phyloP scores from a whole-genome alignment of 176 grass and related monocot genomes.

The Tillandsia leiboldiana region DNA sequence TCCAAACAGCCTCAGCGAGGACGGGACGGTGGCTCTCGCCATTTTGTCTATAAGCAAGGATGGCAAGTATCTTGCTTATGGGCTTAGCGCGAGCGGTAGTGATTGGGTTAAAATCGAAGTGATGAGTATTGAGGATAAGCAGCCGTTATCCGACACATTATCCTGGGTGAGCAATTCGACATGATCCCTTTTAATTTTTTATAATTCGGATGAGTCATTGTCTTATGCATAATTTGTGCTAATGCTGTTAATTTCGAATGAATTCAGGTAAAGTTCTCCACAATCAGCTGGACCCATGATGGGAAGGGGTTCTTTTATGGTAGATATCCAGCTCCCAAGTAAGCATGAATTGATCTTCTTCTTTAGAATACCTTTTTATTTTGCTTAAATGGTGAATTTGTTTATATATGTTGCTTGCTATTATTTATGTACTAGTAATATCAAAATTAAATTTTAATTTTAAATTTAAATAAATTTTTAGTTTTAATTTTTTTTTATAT shows the following conservation, averaged over 20 bases:
- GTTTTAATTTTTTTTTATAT: no score
- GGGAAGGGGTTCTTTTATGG: constrained; percentile 89
- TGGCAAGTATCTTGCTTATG: constrained; percentile 79
- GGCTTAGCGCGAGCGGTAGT: constrained; percentile 77
- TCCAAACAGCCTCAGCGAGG: constrained; percentile 76
- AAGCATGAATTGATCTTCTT: constrained; percentile 6
- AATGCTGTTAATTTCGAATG: no score
- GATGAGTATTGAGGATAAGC: constrained; percentile 52
- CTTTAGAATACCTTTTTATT: neutral
- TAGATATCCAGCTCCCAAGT: constrained; percentile 80
- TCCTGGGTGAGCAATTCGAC: constrained; percentile 55
- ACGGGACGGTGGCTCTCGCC: constrained; percentile 73
- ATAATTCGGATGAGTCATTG: no score
- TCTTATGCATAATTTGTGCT: no score
- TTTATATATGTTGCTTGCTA: no score
- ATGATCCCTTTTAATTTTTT: neutral
- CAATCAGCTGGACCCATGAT: constrained; percentile 79
- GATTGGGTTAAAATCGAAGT: constrained; percentile 82
- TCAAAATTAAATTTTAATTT: no score
- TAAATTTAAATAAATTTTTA: no score
- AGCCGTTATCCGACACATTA: constrained; percentile 51
- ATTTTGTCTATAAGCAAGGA: constrained; percentile 63
- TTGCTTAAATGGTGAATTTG: neutral
- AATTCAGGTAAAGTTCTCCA: constrained; percentile 86
- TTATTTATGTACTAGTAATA: no score